These are phyloP conservation scores for Pugionium cornutum DNA, from an alignment of 345 rosid species.

Conservation along the genomic window DNA sequence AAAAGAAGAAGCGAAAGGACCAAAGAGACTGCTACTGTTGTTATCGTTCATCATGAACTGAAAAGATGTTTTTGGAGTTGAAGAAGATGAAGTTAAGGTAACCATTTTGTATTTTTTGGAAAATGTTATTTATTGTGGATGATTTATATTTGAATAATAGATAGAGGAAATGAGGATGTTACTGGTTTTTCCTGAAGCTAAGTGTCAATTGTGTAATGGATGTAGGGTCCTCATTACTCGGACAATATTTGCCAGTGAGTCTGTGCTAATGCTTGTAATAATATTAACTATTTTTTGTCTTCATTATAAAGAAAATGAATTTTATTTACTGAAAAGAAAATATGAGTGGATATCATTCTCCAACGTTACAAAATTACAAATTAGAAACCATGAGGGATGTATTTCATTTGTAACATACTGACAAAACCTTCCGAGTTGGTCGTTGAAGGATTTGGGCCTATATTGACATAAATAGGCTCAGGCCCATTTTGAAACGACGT, in stretches of 20 bases:
- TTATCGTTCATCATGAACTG: constrained; percentile 35
- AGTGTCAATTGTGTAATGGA: constrained; percentile 20
- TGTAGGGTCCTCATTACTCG: constrained; percentile 7
- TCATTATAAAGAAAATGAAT: constrained; percentile 7
- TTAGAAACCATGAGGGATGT: constrained; percentile 37
- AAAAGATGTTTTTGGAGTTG: constrained; percentile 38
- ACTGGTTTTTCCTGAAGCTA: constrained; percentile 25
- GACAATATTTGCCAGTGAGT: constrained; percentile 32
- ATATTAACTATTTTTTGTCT: constrained; percentile 29
- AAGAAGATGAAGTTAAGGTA: constrained; percentile 30
- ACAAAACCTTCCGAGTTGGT: constrained; percentile 20
- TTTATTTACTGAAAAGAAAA: neutral
- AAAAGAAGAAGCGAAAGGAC: constrained; percentile 54
- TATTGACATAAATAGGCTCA: neutral
- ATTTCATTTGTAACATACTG: constrained; percentile 12
- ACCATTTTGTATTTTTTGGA: constrained; percentile 6
- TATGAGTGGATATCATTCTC: constrained; percentile 28
- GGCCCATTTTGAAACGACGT: neutral
- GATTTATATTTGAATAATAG: constrained; percentile 25
- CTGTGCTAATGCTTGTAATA: constrained; percentile 21
- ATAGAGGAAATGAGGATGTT: constrained; percentile 26
- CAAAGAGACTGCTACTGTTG: constrained; percentile 34
- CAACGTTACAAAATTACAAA: constrained; percentile 30
- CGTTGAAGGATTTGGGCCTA: neutral
- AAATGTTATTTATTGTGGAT: constrained; percentile 6